Base-by-base conservation (phyloP, 108 stramenopile genomes). In the Fragilariopsis cylindrus region DNA sequence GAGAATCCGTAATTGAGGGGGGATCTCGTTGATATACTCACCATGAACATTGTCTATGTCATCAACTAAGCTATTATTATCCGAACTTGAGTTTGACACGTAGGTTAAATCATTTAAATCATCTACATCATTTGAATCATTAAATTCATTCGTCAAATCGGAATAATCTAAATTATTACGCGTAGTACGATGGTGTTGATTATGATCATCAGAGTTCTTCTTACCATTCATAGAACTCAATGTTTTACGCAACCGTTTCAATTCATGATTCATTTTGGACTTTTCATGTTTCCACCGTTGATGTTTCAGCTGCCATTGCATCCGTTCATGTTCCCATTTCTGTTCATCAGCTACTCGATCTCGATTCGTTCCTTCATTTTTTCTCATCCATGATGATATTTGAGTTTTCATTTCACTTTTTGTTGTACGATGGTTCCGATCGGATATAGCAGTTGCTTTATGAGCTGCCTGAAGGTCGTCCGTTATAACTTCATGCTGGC, bases 381-480 rank as follows among this genome's bases (percentile, higher is more conserved):
- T 68, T 47, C 67, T 48, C 49, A 68, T 52, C 67, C 67, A 68
- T 6, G 67, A 68, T 11, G 67, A 68, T 48, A 68, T 68, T 44
- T 68, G 67, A 15, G 67, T 68, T 50, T 68, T 68, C 67, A 68
- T 68, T 18, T 68, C 67, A 48, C 67, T 68, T 40, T 68, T 68
- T 0, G 67, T 52, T n/a, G 16, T 50, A 21, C 40, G 18, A 44
- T 68, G 49, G 39, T 68, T 68, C 11, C 67, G 67, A 7, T 68
- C 18, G 5, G 49, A 49, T 7, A 16, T 30, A 48, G 67, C 67
- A n/a, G 48, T 50, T 52, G 48, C 49, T 4, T 68, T 18, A 3
- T 50, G 48, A 48, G 67, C 67, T 6, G 39, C 19, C 45, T 52
- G 15, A 16, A 68, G 8, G 3, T 68, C 48, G n/a, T 50, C 5